A percentile compares a stretch with the other conserved stretches of the same genome.
These are phyloP conservation scores for Metschnikowia rubicola DNA, from an alignment of 805 yeast species.

Conservation along the genomic window DNA sequence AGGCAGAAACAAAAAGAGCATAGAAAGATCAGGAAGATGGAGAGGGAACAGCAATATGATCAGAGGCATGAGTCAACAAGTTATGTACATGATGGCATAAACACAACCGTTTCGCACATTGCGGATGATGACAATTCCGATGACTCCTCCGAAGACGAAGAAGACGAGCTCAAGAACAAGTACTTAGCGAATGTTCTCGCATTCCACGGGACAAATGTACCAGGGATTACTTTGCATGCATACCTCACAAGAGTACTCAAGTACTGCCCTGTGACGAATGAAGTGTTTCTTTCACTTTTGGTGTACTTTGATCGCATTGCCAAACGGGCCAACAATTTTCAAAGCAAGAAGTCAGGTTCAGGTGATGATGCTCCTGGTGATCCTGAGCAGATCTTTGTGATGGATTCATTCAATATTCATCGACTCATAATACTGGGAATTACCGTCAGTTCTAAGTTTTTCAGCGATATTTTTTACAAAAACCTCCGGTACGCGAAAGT, in stretches of 20 bases:
- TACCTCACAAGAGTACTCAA: slow-evolving; percentile 86
- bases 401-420: slow-evolving; percentile 95
- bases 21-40: slow-evolving; percentile 25
- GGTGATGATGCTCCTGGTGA: slow-evolving; percentile 19
- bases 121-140: slow-evolving; percentile 23
- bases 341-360: slow-evolving; percentile 24
- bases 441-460: slow-evolving; percentile 92
- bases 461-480: slow-evolving; percentile 90
- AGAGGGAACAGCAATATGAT: slow-evolving; percentile 13
- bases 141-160: slow-evolving; percentile 27
- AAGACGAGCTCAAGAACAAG: slow-evolving; percentile 44
- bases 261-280: slow-evolving; percentile 98
- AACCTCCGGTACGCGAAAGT: slow-evolving; percentile 93
- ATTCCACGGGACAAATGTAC: slow-evolving; percentile 93
- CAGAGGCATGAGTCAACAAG: slow-evolving; percentile 8
- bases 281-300: slow-evolving; percentile 82
- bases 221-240: slow-evolving; percentile 89
- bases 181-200: slow-evolving; percentile 73
- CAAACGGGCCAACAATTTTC: slow-evolving; percentile 63
- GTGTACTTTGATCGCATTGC: slow-evolving; percentile 95
- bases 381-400: slow-evolving; percentile 70
- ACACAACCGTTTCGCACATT: slow-evolving; percentile 19
- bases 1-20: slow-evolving; percentile 38
- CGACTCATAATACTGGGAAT: slow-evolving; percentile 90
- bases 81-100: slow-evolving; percentile 13